These are phyloP conservation scores for Fusarium xylarioides DNA, from an alignment of 2,329 filamentous ascomycete species.

Conservation along the genomic window DNA sequence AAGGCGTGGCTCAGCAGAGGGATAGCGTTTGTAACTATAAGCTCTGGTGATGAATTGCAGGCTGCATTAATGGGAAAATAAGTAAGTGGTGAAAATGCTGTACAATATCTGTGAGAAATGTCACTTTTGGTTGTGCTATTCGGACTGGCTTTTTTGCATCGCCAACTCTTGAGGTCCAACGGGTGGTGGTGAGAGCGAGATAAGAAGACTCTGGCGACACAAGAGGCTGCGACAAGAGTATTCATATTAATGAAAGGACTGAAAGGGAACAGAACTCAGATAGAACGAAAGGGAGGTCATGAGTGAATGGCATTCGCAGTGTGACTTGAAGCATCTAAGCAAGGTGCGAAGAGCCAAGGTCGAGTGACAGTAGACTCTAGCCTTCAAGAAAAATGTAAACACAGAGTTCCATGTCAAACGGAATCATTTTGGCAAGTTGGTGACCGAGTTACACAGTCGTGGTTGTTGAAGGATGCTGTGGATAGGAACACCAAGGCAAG, in stretches of 20 bases:
- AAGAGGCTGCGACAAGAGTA: too few species aligned
- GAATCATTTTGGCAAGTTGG: not conserved
- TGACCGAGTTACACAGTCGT: not conserved
- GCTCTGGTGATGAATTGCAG: rapidly evolving
- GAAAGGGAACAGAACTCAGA: rapidly evolving
- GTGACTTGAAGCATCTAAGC: not conserved
- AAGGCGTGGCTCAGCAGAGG: too few species aligned
- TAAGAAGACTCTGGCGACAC: not conserved
- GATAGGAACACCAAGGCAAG: not conserved
- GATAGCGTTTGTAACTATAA: rapidly evolving
- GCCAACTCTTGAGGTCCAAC: not conserved
- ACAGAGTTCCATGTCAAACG: too few species aligned
- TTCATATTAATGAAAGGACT: too few species aligned
- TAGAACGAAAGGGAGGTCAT: not conserved
- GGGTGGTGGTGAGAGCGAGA: not conserved
- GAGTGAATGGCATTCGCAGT: not conserved
- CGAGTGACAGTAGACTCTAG: rapidly evolving
- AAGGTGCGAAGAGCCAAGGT: not conserved
- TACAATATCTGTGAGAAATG: not conserved
- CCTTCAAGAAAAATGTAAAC: rapidly evolving
- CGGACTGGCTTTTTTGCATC: too few species aligned
- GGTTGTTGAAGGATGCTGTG: not conserved
- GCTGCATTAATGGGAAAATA: rapidly evolving
- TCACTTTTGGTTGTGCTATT: not conserved
- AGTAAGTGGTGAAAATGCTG: rapidly evolving